Conservation (phyloP, 257 asterid genomes). For the Nemophila menziesii region DNA sequence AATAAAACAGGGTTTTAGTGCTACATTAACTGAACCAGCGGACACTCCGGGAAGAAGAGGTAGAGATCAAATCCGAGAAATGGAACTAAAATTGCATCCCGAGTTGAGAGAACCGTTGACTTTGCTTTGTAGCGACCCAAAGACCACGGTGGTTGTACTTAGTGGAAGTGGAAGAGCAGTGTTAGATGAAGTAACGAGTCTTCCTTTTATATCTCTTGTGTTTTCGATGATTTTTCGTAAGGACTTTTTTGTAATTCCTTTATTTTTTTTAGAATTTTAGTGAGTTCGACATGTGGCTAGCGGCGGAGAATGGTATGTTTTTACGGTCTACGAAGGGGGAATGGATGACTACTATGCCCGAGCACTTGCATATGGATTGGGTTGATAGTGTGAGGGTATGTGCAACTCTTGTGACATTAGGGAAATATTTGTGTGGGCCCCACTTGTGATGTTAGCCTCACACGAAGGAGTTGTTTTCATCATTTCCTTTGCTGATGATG, state of each 20-base stretch:
- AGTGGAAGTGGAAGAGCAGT: conserved; percentile 80
- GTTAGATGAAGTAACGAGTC: conserved; percentile 57
- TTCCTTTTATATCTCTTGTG: conserved; percentile 9
- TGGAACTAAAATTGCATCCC: conserved; percentile 90
- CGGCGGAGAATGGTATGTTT: conserved; percentile 98
- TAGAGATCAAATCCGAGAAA: conserved; percentile 83
- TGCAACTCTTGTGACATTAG: conserved; percentile 7
- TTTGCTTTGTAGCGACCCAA: conserved; percentile 64
- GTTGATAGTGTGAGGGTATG: conserved; percentile 81
- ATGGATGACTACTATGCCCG: conserved; percentile 99
- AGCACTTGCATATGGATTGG: conserved; percentile 94
- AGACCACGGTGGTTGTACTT: conserved; percentile 76
- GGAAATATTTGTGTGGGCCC: no score
- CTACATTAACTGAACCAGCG: conserved; percentile 65
- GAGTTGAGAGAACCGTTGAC: conserved; percentile 56
- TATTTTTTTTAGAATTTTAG: conserved; percentile 59
- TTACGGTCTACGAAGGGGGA: conserved; percentile 68
- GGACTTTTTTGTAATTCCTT: neutral
- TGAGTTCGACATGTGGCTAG: conserved; percentile 89
- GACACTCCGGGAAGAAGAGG: conserved; percentile 82
- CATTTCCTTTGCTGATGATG: no score
- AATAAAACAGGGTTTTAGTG: conserved; percentile 68
- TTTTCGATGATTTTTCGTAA: no score
- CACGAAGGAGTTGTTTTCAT: no score
- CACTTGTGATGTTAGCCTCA: no score